Evolutionary conservation across 495 filamentous ascomycete species (phyloP).

Genomic region (Aspergillus campestris): DNA sequence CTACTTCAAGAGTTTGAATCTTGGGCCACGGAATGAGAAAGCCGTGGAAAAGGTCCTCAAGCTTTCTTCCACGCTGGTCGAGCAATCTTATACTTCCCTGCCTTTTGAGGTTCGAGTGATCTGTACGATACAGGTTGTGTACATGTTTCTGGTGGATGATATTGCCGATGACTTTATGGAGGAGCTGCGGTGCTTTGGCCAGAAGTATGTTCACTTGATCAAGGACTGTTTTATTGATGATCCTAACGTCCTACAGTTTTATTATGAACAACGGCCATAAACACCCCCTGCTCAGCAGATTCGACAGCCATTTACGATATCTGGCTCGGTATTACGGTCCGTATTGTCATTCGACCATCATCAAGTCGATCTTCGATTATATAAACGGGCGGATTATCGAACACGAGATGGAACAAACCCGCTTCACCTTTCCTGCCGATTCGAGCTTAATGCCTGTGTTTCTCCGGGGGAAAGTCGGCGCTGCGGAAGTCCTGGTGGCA

Average conservation of each 20-base stretch:
- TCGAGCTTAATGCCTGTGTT: conserved; percentile 2
- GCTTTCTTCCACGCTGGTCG: not conserved
- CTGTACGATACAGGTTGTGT: not conserved
- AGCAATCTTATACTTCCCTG: not conserved
- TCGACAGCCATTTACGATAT: conserved; percentile 1
- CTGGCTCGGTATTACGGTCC: not conserved
- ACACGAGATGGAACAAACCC: not conserved
- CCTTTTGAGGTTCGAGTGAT: not conserved
- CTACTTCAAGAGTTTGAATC: not conserved
- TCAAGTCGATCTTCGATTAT: conserved; percentile 1
- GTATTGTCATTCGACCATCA: conserved; percentile 1
- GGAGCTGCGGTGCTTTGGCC: not conserved
- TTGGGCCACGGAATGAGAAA: not conserved
- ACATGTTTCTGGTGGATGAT: conserved; percentile 3
- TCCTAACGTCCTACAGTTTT: not conserved
- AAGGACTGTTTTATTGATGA: too few relatives aligned
- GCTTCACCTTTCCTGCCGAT: not conserved
- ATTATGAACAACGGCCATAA: not conserved
- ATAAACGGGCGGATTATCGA: conserved; percentile 2
- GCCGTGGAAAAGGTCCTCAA: not conserved
- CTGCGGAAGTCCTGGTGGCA: not conserved
- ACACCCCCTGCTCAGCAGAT: not conserved
- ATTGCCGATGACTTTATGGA: not conserved
- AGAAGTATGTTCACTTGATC: not conserved
- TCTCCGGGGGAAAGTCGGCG: conserved; percentile 1